Percentiles rank a stretch among this genome's conserved stretches.
phyloP scores from a whole-genome alignment of 176 grass and related monocot species.

The Eragrostis curvula region DNA sequence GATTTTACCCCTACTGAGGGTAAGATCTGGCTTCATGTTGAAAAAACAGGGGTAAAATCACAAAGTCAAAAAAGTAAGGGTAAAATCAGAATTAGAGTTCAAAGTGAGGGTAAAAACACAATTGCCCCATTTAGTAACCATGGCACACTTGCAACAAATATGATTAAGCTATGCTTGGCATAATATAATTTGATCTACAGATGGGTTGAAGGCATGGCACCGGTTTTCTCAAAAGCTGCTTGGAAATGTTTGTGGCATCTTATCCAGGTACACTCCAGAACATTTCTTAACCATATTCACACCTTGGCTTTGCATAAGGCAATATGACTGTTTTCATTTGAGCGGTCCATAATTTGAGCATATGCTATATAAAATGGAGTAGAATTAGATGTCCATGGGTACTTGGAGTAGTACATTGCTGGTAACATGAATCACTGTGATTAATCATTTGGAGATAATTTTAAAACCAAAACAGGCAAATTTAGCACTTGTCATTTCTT shows the following conservation, averaged over 20 bases:
- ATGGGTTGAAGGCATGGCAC: conserved; percentile 93
- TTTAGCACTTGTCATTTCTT: neutral
- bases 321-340: conserved; percentile 4
- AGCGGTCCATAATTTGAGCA: neutral
- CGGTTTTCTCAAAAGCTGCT: conserved; percentile 86
- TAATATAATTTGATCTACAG: conserved; percentile 50
- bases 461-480: neutral
- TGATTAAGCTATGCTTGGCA: conserved; percentile 18
- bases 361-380: conserved; percentile 19
- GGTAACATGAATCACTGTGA: conserved; percentile 7
- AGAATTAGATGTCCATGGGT: neutral
- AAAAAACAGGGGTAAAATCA: too few relatives aligned
- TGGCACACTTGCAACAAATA: neutral
- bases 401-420: neutral
- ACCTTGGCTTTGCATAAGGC: neutral
- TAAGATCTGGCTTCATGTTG: too few relatives aligned
- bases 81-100: too few relatives aligned
- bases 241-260: conserved; percentile 98
- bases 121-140: neutral
- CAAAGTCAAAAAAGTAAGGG: too few relatives aligned
- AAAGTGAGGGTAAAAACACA: too few relatives aligned
- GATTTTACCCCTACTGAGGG: too few relatives aligned
- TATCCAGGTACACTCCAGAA: conserved; percentile 69
- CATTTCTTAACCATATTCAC: conserved; percentile 17
- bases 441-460: conserved; percentile 22